phyloP scores from a whole-genome alignment of 306 rosid species.

The Begonia loranthoides region DNA sequence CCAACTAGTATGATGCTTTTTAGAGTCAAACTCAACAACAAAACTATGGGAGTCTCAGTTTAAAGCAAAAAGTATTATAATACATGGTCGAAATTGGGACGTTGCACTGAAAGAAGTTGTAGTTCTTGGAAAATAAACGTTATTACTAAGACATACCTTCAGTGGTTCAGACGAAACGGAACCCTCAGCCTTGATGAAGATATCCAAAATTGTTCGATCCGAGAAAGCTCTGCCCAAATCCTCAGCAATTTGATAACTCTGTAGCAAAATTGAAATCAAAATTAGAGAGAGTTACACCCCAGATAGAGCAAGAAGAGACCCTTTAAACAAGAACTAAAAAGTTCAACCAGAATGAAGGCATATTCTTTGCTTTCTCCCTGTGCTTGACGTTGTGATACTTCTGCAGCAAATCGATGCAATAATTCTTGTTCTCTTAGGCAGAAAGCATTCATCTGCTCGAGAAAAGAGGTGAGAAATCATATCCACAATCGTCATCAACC shows the following conservation, averaged over 20 bases:
- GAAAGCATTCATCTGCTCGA: slow-evolving; percentile 51
- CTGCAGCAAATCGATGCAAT: slow-evolving; percentile 51
- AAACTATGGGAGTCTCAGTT: not conserved
- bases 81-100: too few relatives aligned
- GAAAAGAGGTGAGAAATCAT: slow-evolving; percentile 14
- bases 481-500: too few relatives aligned
- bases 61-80: not conserved
- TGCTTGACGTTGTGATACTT: slow-evolving; percentile 53
- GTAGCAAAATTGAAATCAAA: slow-evolving; percentile 15
- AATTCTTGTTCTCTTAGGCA: slow-evolving; percentile 81
- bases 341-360: slow-evolving; percentile 51
- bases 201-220: slow-evolving; percentile 47
- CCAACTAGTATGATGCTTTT: too few relatives aligned
- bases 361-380: slow-evolving; percentile 66
- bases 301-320: not conserved
- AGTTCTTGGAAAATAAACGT: not conserved
- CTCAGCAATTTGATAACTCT: slow-evolving; percentile 81
- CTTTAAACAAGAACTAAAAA: slow-evolving; percentile 4
- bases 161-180: slow-evolving; percentile 35
- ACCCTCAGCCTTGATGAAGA: slow-evolving; percentile 48
- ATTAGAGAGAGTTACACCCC: slow-evolving; percentile 1
- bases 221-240: slow-evolving; percentile 91
- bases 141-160: slow-evolving; percentile 39
- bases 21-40: not conserved
- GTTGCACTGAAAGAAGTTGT: too few relatives aligned